Evolutionary conservation across 495 filamentous ascomycete species (phyloP).

Genomic region (Thermochaetoides thermophila): DNA sequence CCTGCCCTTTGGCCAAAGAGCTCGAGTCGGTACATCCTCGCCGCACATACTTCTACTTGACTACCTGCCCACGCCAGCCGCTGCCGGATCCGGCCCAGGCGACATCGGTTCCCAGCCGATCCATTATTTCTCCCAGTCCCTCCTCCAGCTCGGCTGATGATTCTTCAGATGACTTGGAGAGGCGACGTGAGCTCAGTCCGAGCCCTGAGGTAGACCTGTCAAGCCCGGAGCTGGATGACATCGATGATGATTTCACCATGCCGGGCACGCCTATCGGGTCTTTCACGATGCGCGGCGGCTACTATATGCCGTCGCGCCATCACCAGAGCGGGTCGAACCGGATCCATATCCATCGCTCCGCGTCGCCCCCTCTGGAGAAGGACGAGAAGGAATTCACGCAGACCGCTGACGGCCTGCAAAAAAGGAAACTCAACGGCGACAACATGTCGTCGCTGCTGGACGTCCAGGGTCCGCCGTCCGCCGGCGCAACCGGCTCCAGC

Average conservation of each 20-base stretch:
- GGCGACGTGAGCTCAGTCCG: conserved; percentile 63
- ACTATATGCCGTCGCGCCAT: conserved; percentile 24
- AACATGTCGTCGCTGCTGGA: conserved; percentile 25
- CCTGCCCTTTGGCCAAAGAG: conserved; percentile 84
- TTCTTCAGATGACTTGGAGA: conserved; percentile 46
- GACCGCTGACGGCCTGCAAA: conserved; percentile 75
- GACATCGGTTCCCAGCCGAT: conserved; percentile 23
- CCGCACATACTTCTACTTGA: conserved; percentile 91
- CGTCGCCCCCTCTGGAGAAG: conserved; percentile 78
- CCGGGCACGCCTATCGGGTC: conserved; percentile 43
- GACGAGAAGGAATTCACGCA: conserved; percentile 96
- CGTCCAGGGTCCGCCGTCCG: conserved; percentile 17
- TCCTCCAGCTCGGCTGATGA: conserved; percentile 58
- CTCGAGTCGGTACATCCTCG: conserved; percentile 82
- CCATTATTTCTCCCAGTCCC: conserved; percentile 71
- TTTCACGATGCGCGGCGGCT: conserved; percentile 35
- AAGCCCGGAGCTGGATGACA: conserved; percentile 70
- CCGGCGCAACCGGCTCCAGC: no score
- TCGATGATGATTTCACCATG: conserved; percentile 42
- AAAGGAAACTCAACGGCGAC: conserved; percentile 46
- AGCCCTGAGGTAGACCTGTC: conserved; percentile 90
- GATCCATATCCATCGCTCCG: conserved; percentile 55
- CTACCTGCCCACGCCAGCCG: conserved; percentile 66
- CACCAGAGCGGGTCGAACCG: conserved; percentile 26
- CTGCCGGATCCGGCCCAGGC: conserved; percentile 54